Evolutionary conservation across 306 rosid species (phyloP).

Genomic region (Benincasa hispida): DNA sequence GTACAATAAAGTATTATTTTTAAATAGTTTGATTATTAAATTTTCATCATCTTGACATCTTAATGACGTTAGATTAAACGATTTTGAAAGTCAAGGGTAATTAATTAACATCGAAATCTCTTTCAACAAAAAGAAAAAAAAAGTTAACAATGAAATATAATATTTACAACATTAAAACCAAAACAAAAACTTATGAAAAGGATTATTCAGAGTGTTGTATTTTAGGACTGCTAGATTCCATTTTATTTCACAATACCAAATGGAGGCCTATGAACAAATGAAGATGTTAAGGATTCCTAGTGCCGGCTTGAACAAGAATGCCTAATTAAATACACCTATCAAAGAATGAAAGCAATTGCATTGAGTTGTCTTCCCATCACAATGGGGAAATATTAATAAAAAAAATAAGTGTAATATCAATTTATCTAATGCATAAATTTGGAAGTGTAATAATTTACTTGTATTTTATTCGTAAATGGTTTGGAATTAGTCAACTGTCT

Average conservation of each 20-base stretch:
- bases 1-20: background rate
- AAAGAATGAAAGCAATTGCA: background rate
- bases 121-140: no score
- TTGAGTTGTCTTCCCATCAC: no score
- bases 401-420: background rate
- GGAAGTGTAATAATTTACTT: background rate
- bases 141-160: no score
- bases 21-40: no score
- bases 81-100: background rate
- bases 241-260: background rate
- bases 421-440: background rate
- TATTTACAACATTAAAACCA: no score
- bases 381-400: background rate
- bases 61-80: background rate
- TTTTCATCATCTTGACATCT: background rate
- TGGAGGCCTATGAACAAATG: background rate
- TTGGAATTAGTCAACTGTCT: background rate
- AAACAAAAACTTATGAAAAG: no score
- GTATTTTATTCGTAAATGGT: background rate
- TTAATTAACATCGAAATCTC: no score
- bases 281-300: background rate
- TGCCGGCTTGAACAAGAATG: background rate
- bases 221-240: no score
- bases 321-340: background rate
- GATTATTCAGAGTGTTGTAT: no score